phyloP scores from a whole-genome alignment of 1,284 basidiomycete species.

The Ganoderma lucidum region DNA sequence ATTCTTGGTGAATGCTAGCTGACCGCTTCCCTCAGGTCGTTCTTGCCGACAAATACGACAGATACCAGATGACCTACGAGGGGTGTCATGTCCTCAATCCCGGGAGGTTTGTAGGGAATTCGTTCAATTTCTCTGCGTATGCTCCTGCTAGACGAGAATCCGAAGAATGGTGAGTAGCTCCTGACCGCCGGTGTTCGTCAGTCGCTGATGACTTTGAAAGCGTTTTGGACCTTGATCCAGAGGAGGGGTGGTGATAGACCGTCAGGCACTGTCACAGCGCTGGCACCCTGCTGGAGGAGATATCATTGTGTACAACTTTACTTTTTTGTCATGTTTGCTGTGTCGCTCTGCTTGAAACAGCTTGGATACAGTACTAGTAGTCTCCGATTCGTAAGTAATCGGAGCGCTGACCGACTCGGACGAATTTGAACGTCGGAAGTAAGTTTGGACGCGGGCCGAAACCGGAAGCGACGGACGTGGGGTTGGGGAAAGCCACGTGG shows the following conservation, averaged over 20 bases:
- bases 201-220: conserved; percentile 9
- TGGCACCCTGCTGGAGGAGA: not conserved
- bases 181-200: too few species aligned
- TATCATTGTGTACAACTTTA: not conserved
- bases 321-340: not conserved
- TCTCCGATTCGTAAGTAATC: too few species aligned
- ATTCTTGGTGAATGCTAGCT: conserved; percentile 13
- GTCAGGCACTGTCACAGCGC: not conserved
- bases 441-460: too few species aligned
- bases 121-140: conserved; percentile 89
- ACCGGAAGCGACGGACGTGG: not conserved
- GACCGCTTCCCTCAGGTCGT: conserved; percentile 66
- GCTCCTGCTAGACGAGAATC: conserved; percentile 81
- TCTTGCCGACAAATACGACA: conserved; percentile 97
- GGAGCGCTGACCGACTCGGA: too few species aligned
- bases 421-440: not conserved
- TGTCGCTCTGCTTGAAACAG: not conserved
- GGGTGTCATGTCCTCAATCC: conserved; percentile 99
- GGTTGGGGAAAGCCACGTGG: conserved; percentile 20
- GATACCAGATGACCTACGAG: conserved; percentile 96
- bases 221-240: conserved; percentile 26
- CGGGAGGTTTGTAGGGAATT: conserved; percentile 84
- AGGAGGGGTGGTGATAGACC: conserved; percentile 27
- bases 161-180: conserved; percentile 70
- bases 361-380: too few species aligned